Conservation (phyloP, 192 early-diverging fungal genomes). For the Obelidium mucronatum region DNA sequence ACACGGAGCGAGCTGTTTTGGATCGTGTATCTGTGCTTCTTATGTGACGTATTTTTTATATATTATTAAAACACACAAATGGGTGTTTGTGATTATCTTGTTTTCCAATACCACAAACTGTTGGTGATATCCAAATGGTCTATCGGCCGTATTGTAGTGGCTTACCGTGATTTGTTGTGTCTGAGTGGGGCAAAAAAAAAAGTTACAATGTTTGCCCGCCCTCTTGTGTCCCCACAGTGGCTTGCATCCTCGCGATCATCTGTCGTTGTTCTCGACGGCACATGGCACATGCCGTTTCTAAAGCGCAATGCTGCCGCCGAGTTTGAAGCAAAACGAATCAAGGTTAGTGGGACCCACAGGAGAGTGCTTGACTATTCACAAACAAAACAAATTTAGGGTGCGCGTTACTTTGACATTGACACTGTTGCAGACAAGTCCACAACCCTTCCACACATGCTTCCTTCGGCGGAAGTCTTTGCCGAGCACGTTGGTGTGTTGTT, state of each 20-base stretch:
- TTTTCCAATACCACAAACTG: too few relatives aligned
- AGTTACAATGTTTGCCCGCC: slow-evolving; percentile 21
- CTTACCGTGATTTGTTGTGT: too few relatives aligned
- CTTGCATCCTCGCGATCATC: not conserved
- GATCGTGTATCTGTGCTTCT: slow-evolving; percentile 32
- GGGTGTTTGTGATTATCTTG: too few relatives aligned
- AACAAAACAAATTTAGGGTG: slow-evolving; percentile 51
- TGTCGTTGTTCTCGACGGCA: slow-evolving; percentile 86
- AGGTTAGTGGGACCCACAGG: slow-evolving; percentile 23
- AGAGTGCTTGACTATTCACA: not conserved
- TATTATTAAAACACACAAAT: not conserved
- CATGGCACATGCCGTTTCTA: slow-evolving; percentile 87
- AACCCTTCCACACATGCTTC: slow-evolving; percentile 92
- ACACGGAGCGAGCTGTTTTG: slow-evolving; percentile 8
- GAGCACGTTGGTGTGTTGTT: slow-evolving; percentile 60
- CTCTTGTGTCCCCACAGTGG: slow-evolving; percentile 9
- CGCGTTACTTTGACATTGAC: slow-evolving; percentile 94
- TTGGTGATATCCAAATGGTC: too few relatives aligned
- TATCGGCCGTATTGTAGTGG: too few relatives aligned
- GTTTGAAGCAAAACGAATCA: slow-evolving; percentile 68
- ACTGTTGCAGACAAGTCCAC: slow-evolving; percentile 74
- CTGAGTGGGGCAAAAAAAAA: too few relatives aligned
- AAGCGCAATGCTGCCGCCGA: slow-evolving; percentile 70
- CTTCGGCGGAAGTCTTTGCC: slow-evolving; percentile 74
- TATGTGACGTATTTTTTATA: not conserved